A percentile compares a stretch with the other conserved stretches of the same genome.
phyloP scores from a whole-genome alignment of 805 yeast genomes.

The Yarrowia sp. region DNA sequence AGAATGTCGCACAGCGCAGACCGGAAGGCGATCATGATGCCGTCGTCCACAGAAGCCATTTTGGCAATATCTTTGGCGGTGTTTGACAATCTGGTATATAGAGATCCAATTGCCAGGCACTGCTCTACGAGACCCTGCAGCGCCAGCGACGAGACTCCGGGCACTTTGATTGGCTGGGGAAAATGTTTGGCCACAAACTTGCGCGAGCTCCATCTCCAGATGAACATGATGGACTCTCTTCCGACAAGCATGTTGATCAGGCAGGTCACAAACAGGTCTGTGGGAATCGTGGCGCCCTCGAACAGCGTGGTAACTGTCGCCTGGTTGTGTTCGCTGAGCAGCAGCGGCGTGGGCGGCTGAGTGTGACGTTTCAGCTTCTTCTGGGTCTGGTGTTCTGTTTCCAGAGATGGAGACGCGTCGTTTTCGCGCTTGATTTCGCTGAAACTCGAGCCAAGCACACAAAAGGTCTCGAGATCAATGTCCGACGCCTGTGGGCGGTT shows the following conservation, averaged over 20 bases:
- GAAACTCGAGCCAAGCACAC: background rate
- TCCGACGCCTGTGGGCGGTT: background rate
- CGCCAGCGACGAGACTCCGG: slow-evolving; percentile 4
- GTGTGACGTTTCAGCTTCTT: slow-evolving; percentile 11
- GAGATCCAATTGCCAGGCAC: slow-evolving; percentile 8
- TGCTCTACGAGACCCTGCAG: background rate
- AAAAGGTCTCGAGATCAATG: background rate
- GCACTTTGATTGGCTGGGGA: slow-evolving; percentile 6
- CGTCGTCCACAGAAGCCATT: slow-evolving; percentile 7
- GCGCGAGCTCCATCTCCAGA: background rate
- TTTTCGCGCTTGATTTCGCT: slow-evolving; percentile 11
- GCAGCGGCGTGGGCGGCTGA: background rate
- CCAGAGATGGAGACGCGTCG: background rate
- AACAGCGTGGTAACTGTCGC: slow-evolving; percentile 3
- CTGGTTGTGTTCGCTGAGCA: slow-evolving; percentile 13
- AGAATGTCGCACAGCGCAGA: slow-evolving; percentile 18
- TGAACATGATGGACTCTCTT: slow-evolving; percentile 25
- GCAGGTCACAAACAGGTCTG: slow-evolving; percentile 12
- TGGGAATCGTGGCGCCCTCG: slow-evolving; percentile 10
- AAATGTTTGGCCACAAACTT: slow-evolving; percentile 2
- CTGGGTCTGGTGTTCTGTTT: background rate
- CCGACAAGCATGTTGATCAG: slow-evolving; percentile 14
- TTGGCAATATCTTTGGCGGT: slow-evolving; percentile 4
- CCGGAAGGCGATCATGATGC: slow-evolving; percentile 15
- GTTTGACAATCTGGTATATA: background rate